Evolutionary conservation across 805 yeast genomes (phyloP), one percentile per base, ranked within the genome.

Genomic region (Helenozyma baotianmanensis): DNA sequence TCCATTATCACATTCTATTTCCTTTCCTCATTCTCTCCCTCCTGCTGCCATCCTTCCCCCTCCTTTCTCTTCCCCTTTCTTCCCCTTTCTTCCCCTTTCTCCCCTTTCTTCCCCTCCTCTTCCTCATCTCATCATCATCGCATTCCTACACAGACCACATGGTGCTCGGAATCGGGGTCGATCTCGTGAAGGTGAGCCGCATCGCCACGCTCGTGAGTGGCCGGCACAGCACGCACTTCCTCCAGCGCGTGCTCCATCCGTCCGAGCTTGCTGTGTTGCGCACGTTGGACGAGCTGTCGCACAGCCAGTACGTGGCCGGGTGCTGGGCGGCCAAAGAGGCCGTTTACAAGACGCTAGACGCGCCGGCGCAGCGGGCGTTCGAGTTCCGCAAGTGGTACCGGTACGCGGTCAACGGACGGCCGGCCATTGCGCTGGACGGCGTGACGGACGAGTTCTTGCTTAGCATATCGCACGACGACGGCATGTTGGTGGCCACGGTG

Each of bases 291-390:
- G 9, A 17, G 30, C 3, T 48, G 1, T 1, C 40, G 47, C 7
- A 63, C 25, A 53, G 61, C 7, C 50, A 51, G 22, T 49, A 63
- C 3, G 52, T 82, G 13, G 73, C 85, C 1, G 75, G 77, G 2
- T 45, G 56, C 13, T 84, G 94, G 94, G 80, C 87, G 8, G 60
- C 74, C 7, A 84, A 84, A 43, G 94, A 84, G 47, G 89, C 92
- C 1, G 48, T 82, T 7, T 84, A 63, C 53, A 84, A 84, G 53
- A 65, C 80, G 0, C 53, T 84, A 36, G 73, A 68, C 29, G 32
- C 45, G 1, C 40, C 39, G 3, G 74, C 71, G 24, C 92, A 84
- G 51, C 30, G 31, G n/a, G 6, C 6, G 2, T 82, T 82, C 48
- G 52, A 49, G 17, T 81, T 84, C 62, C 68, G 60, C 6, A 53